A percentile compares a stretch with the other conserved stretches of the same genome.
Evolutionary conservation across 2,329 filamentous ascomycete species (phyloP).

Genomic region (Karstenula rhodostoma): DNA sequence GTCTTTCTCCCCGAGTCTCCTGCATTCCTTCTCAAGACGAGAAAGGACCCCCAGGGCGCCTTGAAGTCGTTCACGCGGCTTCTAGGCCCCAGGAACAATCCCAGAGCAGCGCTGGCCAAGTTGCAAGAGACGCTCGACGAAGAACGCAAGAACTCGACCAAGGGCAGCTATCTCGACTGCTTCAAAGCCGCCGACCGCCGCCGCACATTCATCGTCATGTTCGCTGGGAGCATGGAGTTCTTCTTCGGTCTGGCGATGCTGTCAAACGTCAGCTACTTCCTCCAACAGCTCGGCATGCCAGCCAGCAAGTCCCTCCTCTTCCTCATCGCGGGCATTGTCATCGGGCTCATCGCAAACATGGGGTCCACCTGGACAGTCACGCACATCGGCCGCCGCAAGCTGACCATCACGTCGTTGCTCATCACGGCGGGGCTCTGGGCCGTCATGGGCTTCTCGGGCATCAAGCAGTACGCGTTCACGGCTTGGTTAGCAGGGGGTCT

Average conservation of each 20-base stretch:
- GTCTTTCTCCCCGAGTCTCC: conserved; percentile 61
- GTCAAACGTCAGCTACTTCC: conserved; percentile 52
- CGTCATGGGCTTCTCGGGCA: conserved; percentile 25
- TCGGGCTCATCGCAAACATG: conserved; percentile 21
- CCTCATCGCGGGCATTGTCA: conserved; percentile 23
- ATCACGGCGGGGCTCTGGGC: conserved; percentile 21
- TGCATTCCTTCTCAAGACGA: conserved; percentile 54
- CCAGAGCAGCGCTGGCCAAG: conserved; percentile 34
- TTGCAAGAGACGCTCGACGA: conserved; percentile 55
- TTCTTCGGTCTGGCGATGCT: conserved; percentile 58
- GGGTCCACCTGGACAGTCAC: conserved; percentile 24
- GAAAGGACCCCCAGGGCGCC: conserved; percentile 43
- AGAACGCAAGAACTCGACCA: conserved; percentile 56
- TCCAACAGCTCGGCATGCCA: conserved; percentile 24
- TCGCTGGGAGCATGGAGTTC: conserved; percentile 54
- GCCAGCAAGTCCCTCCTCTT: conserved; percentile 21
- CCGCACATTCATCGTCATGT: conserved; percentile 41
- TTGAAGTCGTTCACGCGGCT: conserved; percentile 58
- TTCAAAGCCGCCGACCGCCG: conserved; percentile 25
- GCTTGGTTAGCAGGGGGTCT: conserved; percentile 22
- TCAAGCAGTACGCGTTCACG: conserved; percentile 22
- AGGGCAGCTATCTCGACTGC: conserved; percentile 36
- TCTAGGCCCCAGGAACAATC: conserved; percentile 48
- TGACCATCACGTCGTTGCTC: conserved; percentile 19
- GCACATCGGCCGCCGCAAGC: conserved; percentile 21